These are phyloP conservation scores for Talaromyces atroroseus DNA, from an alignment of 2,329 filamentous ascomycete species.

Conservation along the genomic window DNA sequence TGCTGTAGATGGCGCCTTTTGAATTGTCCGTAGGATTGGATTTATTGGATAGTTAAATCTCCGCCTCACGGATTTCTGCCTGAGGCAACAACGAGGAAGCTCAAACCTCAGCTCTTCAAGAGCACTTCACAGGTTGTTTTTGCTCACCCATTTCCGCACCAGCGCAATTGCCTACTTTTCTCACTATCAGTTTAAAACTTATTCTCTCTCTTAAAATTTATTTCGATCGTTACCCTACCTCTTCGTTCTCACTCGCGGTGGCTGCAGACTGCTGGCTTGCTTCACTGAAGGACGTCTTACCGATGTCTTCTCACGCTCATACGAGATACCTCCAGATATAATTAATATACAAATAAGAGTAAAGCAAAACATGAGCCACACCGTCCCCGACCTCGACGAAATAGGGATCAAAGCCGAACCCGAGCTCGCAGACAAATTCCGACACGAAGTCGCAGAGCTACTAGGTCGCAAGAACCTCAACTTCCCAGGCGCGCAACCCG, in stretches of 20 bases:
- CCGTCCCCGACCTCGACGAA: slow-evolving; percentile 37
- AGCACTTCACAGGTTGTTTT: neutral
- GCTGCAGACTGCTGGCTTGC: neutral
- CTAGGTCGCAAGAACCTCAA: slow-evolving; percentile 62
- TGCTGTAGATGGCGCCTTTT: neutral
- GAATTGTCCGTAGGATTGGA: no score
- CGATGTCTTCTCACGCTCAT: neutral
- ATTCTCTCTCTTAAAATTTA: neutral
- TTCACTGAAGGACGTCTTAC: neutral
- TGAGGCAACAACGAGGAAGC: slow-evolving; percentile 2
- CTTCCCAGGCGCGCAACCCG: slow-evolving; percentile 90
- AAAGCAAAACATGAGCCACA: slow-evolving; percentile 30
- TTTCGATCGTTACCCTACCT: neutral
- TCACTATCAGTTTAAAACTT: neutral
- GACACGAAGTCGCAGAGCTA: slow-evolving; percentile 66
- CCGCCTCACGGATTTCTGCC: neutral
- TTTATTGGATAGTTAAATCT: no score
- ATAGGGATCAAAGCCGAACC: slow-evolving; percentile 59
- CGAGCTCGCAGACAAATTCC: slow-evolving; percentile 58
- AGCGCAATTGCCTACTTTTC: neutral
- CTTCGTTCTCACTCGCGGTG: neutral
- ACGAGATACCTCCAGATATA: neutral
- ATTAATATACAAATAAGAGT: neutral
- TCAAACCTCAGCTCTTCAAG: neutral
- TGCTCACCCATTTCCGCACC: neutral